These are phyloP conservation scores for Gentiana dahurica DNA, from an alignment of 257 asterid species.

Conservation along the genomic window DNA sequence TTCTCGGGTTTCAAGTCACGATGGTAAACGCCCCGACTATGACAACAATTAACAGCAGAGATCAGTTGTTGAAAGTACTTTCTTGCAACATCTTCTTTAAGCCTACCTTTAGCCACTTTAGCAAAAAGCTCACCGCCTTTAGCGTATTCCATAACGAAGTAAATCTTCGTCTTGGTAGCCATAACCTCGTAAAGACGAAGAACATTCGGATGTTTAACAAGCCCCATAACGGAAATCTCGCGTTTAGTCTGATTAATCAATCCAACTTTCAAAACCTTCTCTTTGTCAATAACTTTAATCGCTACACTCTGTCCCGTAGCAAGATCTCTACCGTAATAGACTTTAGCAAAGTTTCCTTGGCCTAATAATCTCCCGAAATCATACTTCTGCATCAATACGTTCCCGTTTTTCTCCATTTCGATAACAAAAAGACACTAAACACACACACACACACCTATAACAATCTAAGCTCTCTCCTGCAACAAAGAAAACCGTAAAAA, in stretches of 20 bases:
- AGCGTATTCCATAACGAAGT: slow-evolving; percentile 58
- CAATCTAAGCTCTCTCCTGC: slow-evolving; percentile 16
- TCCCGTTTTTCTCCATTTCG: slow-evolving; percentile 42
- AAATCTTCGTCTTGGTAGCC: slow-evolving; percentile 72
- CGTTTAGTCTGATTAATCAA: slow-evolving; percentile 62
- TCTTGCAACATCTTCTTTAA: slow-evolving; percentile 49
- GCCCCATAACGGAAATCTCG: slow-evolving; percentile 58
- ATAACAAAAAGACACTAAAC: slow-evolving; percentile 8
- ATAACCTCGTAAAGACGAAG: slow-evolving; percentile 62
- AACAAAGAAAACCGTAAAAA: background rate
- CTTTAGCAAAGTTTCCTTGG: slow-evolving; percentile 78
- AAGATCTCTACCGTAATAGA: slow-evolving; percentile 56
- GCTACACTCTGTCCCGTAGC: slow-evolving; percentile 60
- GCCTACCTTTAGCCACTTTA: slow-evolving; percentile 55
- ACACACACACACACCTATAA: slow-evolving; percentile 2
- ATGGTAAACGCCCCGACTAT: slow-evolving; percentile 59
- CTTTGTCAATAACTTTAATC: slow-evolving; percentile 73
- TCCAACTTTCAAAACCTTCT: slow-evolving; percentile 47
- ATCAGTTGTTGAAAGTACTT: slow-evolving; percentile 65
- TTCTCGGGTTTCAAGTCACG: slow-evolving; percentile 79
- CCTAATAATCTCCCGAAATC: slow-evolving; percentile 80
- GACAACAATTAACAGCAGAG: slow-evolving; percentile 49
- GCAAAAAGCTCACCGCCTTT: slow-evolving; percentile 84
- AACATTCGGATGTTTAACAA: slow-evolving; percentile 48
- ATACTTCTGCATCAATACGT: slow-evolving; percentile 54